Percentiles rank a stretch among this genome's conserved stretches.
These are phyloP conservation scores for Aegilops speltoides DNA, from an alignment of 176 grass and related monocot genomes.

Conservation along the genomic window DNA sequence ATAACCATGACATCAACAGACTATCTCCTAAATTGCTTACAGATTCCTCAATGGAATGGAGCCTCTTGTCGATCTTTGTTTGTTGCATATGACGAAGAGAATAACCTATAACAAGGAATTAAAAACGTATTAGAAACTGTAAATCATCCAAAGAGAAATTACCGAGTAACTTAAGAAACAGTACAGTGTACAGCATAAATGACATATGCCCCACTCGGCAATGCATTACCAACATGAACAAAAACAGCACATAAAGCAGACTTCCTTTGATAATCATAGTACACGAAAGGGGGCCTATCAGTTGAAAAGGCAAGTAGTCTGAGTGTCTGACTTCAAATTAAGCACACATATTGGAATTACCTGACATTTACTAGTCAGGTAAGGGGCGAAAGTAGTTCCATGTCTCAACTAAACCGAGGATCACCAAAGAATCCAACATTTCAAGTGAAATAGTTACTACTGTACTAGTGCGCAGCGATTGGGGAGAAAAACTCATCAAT, in stretches of 20 bases:
- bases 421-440: not conserved
- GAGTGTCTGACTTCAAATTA: not conserved
- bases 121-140: not conserved
- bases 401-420: not conserved
- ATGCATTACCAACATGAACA: not conserved
- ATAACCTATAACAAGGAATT: constrained; percentile 50
- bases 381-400: not conserved
- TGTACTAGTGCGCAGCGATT: too few relatives aligned
- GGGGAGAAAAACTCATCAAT: too few relatives aligned
- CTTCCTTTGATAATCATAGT: not conserved
- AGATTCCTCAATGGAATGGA: constrained; percentile 76
- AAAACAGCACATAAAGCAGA: not conserved
- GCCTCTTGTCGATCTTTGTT: constrained; percentile 71
- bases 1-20: not conserved
- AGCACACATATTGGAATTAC: not conserved
- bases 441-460: not conserved
- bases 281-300: not conserved
- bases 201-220: not conserved
- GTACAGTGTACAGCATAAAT: not conserved
- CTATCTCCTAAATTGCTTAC: constrained; percentile 58
- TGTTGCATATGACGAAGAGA: constrained; percentile 72
- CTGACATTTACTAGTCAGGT: not conserved
- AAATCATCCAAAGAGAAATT: not conserved
- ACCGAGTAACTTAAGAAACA: not conserved
- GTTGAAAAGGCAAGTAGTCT: not conserved